Conservation (phyloP, 495 filamentous ascomycete species). For the Podospora bellae-mahoneyi region DNA sequence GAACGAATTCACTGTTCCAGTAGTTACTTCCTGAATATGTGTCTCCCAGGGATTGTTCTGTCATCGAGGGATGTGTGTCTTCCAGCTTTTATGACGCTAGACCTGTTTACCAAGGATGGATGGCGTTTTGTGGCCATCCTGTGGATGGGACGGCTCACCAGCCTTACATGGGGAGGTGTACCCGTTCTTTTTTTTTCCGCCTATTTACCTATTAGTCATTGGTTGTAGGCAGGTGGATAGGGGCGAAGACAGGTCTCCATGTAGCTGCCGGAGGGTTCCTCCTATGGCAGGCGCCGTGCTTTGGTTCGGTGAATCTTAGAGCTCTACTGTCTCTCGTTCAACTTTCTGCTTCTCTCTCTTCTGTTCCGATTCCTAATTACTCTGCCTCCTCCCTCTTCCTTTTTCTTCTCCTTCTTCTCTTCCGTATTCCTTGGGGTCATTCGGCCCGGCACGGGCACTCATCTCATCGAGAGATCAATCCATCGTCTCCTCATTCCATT, state of each 20-base stretch:
- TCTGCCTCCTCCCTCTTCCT: neutral
- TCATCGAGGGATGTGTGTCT: neutral
- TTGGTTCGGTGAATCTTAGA: neutral
- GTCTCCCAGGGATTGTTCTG: neutral
- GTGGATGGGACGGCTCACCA: neutral
- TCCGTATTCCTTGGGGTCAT: neutral
- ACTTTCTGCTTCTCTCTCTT: neutral
- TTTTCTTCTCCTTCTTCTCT: neutral
- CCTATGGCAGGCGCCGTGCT: neutral
- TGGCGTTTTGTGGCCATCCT: neutral
- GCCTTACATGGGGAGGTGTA: neutral
- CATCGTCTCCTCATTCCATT: neutral
- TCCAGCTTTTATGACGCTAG: neutral
- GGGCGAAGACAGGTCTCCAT: neutral
- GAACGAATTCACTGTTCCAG: neutral
- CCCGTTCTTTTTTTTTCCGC: neutral
- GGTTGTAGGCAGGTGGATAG: neutral
- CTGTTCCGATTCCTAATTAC: neutral
- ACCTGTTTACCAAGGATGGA: neutral
- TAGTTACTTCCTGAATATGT: neutral
- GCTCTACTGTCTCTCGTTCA: neutral
- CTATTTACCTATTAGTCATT: neutral
- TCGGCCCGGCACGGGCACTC: neutral
- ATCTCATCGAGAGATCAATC: neutral
- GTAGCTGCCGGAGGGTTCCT: neutral